Evolutionary conservation across 1,284 basidiomycete genomes (phyloP).

Genomic region (Ustilago vetiveriae): DNA sequence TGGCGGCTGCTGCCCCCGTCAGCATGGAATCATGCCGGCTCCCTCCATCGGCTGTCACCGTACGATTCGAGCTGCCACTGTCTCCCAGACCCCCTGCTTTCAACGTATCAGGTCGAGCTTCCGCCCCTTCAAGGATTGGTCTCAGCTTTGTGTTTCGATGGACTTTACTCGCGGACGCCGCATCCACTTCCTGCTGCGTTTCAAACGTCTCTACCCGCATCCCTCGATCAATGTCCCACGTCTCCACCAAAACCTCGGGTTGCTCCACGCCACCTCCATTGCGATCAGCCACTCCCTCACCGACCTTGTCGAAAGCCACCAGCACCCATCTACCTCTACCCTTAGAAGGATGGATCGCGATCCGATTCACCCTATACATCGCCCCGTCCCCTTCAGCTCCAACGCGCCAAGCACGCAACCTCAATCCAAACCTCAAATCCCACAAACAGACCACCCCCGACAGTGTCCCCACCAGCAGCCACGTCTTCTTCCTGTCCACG

Average conservation of each 20-base stretch:
- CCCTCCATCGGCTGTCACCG: neutral
- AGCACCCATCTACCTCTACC: constrained; percentile 83
- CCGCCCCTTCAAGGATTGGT: constrained; percentile 5
- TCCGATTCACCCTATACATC: constrained; percentile 74
- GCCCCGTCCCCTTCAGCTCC: constrained; percentile 48
- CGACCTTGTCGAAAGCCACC: constrained; percentile 74
- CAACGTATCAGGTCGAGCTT: constrained; percentile 5
- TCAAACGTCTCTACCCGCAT: constrained; percentile 66
- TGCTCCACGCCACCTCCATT: constrained; percentile 2
- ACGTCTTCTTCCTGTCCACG: constrained; percentile 77
- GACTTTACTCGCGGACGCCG: neutral
- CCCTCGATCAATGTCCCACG: constrained; percentile 65
- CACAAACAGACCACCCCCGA: constrained; percentile 85
- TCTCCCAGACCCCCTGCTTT: constrained; percentile 1
- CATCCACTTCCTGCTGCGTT: constrained; percentile 4
- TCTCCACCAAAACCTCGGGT: constrained; percentile 53
- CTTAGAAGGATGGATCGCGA: constrained; percentile 82
- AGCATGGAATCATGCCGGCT: constrained; percentile 20
- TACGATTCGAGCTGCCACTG: constrained; percentile 7
- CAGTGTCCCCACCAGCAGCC: constrained; percentile 87
- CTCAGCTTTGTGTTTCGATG: constrained; percentile 16
- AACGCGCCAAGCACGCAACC: constrained; percentile 85
- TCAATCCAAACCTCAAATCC: constrained; percentile 92
- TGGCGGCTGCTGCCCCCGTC: constrained; percentile 50
- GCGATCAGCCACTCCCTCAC: neutral